Conservation (phyloP, 1,139 yeast genomes). For the Debaryomycetaceae sp. region DNA sequence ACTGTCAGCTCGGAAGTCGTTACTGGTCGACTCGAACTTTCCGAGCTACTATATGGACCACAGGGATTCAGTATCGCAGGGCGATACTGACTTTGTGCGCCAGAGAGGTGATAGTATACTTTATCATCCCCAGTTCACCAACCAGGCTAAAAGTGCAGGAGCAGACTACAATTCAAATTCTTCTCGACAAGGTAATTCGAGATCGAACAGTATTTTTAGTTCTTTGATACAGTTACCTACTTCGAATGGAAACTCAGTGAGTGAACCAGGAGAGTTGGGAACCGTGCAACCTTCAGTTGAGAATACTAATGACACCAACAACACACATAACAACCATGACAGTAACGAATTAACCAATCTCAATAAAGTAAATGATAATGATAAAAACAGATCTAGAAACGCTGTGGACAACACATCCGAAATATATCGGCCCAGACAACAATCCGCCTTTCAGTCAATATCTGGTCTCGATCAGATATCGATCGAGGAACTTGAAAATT, state of each 20-base stretch:
- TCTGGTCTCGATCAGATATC: slow-evolving; percentile 25
- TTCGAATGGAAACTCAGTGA: slow-evolving; percentile 31
- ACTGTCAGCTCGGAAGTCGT: slow-evolving; percentile 4
- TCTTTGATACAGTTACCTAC: slow-evolving; percentile 40
- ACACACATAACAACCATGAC: slow-evolving; percentile 2
- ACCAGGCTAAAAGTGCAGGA: neutral
- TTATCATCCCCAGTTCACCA: slow-evolving; percentile 21
- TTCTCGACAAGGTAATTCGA: slow-evolving; percentile 10
- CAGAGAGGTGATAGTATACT: slow-evolving; percentile 31
- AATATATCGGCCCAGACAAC: slow-evolving; percentile 6
- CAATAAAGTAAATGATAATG: neutral
- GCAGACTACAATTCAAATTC: neutral
- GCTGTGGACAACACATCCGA: slow-evolving; percentile 2
- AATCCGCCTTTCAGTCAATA: slow-evolving; percentile 6
- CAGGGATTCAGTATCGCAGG: slow-evolving; percentile 6
- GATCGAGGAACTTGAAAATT: slow-evolving; percentile 41
- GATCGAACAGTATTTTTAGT: slow-evolving; percentile 44
- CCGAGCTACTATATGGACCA: slow-evolving; percentile 10
- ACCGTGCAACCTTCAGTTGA: slow-evolving; percentile 1
- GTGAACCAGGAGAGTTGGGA: slow-evolving; percentile 17
- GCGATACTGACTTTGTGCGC: slow-evolving; percentile 8
- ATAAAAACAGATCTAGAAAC: neutral
- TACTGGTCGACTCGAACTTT: slow-evolving; percentile 9
- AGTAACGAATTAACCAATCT: neutral
- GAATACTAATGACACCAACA: neutral